Conservation (phyloP, 116 monocot genomes). For the Thalassia testudinum region DNA sequence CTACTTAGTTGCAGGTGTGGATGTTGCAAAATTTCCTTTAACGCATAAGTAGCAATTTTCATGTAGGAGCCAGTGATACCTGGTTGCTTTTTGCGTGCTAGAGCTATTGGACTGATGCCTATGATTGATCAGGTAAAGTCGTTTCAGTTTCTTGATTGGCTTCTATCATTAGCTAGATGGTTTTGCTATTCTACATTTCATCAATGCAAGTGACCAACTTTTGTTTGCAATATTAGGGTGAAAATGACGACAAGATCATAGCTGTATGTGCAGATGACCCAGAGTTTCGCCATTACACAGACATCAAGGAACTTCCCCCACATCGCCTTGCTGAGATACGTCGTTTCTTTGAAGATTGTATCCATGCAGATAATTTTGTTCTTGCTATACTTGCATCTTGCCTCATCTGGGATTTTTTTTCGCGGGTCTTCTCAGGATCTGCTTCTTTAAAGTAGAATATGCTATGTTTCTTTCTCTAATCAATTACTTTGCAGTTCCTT, state of each 20-base stretch:
- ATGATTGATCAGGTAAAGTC: conserved; percentile 77
- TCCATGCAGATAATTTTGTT: conserved; percentile 20
- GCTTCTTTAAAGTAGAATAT: too few relatives aligned
- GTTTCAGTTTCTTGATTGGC: neutral
- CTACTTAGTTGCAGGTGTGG: neutral
- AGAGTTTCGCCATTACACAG: conserved; percentile 54
- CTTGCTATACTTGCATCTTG: too few relatives aligned
- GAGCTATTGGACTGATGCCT: conserved; percentile 89
- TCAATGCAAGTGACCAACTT: too few relatives aligned
- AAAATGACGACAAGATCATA: conserved; percentile 71
- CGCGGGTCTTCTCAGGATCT: too few relatives aligned
- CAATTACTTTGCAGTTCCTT: too few relatives aligned
- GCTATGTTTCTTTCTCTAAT: too few relatives aligned
- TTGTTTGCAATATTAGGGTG: conserved; percentile 22
- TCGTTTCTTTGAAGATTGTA: conserved; percentile 82
- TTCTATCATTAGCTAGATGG: too few relatives aligned
- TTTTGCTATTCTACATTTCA: too few relatives aligned
- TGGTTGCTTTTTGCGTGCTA: conserved; percentile 68
- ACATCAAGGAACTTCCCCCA: conserved; percentile 69
- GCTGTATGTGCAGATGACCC: conserved; percentile 85
- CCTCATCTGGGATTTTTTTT: too few relatives aligned
- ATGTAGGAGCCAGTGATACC: conserved; percentile 68
- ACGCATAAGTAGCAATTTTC: neutral
- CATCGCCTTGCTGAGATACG: conserved; percentile 72
- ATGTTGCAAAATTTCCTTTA: neutral